Evolutionary conservation across 441 rosid species (phyloP).

Genomic region (Erysimum pusillum): DNA sequence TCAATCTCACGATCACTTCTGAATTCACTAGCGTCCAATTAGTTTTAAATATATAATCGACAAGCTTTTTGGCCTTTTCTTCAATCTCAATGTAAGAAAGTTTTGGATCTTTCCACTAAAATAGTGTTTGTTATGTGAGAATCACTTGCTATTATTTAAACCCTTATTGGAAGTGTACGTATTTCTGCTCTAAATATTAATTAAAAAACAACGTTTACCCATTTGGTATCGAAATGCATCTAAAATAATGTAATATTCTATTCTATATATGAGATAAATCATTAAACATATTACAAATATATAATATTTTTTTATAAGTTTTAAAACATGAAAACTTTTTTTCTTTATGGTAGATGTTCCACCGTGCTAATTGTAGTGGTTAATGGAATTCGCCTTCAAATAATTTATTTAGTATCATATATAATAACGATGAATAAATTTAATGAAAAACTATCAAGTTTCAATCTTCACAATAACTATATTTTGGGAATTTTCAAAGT

Average conservation of each 20-base stretch:
- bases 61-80: slow-evolving; percentile 55
- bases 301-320: not conserved
- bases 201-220: not conserved
- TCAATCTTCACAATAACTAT: no score
- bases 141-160: slow-evolving; percentile 1
- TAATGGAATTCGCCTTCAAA: not conserved
- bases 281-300: not conserved
- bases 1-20: slow-evolving; percentile 32
- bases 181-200: not conserved
- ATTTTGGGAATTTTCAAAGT: no score
- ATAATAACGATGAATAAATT: no score
- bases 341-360: not conserved
- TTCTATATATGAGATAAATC: not conserved
- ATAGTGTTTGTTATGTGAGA: slow-evolving; percentile 33
- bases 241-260: no score
- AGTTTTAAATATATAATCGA: slow-evolving; percentile 39
- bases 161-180: not conserved
- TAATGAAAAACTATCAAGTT: no score
- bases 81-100: slow-evolving; percentile 56
- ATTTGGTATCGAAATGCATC: no score
- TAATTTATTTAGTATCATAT: no score
- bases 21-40: slow-evolving; percentile 46
- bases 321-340: not conserved
- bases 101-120: slow-evolving; percentile 45
- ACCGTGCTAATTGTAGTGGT: not conserved